Evolutionary conservation across 2,329 filamentous ascomycete species (phyloP).

Genomic region (Tolypocladium ovalisporum): DNA sequence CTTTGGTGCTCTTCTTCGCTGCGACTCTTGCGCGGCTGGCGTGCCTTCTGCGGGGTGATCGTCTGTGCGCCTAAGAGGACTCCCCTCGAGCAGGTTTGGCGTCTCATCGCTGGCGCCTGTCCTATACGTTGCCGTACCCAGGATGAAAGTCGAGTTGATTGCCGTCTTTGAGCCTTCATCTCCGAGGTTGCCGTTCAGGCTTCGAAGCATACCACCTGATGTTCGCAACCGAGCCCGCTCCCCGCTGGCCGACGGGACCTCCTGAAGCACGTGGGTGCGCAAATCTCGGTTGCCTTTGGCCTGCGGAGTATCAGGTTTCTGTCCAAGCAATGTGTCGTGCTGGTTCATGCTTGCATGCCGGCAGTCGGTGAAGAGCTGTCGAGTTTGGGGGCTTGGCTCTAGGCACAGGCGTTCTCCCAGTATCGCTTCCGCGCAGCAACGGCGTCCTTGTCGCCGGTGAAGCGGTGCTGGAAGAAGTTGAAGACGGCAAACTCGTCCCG

Average conservation of each 20-base stretch:
- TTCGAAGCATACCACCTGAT: neutral
- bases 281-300: neutral
- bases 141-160: neutral
- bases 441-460: slow-evolving; percentile 39
- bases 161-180: neutral
- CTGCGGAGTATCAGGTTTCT: neutral
- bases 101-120: neutral
- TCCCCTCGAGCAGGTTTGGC: neutral
- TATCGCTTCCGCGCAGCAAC: slow-evolving; percentile 38
- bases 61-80: neutral
- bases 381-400: slow-evolving; percentile 3
- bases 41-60: neutral
- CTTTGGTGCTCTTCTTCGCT: too few species aligned
- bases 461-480: slow-evolving; percentile 70
- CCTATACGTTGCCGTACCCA: neutral
- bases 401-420: slow-evolving; percentile 37
- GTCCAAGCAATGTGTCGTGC: neutral
- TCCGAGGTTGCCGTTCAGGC: neutral
- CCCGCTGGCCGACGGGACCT: neutral
- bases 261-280: neutral
- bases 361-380: neutral
- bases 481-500: slow-evolving; percentile 75
- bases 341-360: neutral
- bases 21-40: neutral
- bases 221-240: neutral